Conservation (phyloP, 73 alveolate genomes). For the Diophrys sp. region DNA sequence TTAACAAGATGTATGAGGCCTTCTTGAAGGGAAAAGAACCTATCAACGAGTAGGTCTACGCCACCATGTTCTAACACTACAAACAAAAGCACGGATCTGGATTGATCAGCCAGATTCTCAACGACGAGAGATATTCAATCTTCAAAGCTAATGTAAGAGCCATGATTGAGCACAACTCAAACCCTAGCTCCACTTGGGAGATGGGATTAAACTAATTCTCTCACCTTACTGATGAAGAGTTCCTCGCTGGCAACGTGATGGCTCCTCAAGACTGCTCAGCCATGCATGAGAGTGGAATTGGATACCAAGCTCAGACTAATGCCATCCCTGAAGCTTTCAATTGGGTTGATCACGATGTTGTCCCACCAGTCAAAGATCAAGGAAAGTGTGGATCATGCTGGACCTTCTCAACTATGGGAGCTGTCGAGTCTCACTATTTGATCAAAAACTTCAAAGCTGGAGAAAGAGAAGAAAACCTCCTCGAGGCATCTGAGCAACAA, state of each 20-base stretch:
- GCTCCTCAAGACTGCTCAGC: slow-evolving; percentile 60
- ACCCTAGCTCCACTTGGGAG: slow-evolving; percentile 33
- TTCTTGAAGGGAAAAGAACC: neutral
- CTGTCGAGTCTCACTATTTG: slow-evolving; percentile 66
- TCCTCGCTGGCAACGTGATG: slow-evolving; percentile 12
- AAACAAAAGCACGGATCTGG: neutral
- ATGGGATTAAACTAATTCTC: slow-evolving; percentile 50
- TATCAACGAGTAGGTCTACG: neutral
- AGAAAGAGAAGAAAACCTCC: neutral
- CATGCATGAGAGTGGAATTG: slow-evolving; percentile 23
- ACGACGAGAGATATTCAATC: slow-evolving; percentile 4
- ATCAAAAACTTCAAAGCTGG: slow-evolving; percentile 15
- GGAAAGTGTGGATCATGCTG: slow-evolving; percentile 86
- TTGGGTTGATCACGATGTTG: slow-evolving; percentile 67
- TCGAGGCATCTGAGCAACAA: slow-evolving; percentile 65
- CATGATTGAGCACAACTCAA: slow-evolving; percentile 37
- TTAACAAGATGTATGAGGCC: neutral
- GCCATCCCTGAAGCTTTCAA: slow-evolving; percentile 19
- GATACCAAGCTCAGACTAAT: neutral
- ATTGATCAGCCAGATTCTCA: neutral
- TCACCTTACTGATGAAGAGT: slow-evolving; percentile 61
- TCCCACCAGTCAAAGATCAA: slow-evolving; percentile 74
- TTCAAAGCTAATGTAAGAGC: slow-evolving; percentile 25
- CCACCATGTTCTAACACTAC: neutral
- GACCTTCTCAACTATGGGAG: slow-evolving; percentile 82